Conservation (phyloP, 768 basidiomycete species). For the Mycena galericulata region DNA sequence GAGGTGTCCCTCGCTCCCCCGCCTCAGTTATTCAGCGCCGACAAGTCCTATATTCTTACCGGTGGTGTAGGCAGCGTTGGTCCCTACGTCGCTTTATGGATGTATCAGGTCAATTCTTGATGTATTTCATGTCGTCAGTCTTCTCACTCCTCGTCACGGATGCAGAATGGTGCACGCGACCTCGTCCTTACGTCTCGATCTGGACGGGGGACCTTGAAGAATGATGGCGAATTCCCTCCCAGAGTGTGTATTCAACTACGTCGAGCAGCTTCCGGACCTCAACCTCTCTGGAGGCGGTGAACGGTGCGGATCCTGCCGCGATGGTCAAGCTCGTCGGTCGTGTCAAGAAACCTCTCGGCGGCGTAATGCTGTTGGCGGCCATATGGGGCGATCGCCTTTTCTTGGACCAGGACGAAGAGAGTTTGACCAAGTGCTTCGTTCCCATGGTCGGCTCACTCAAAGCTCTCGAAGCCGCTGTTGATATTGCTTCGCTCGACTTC, state of each 20-base stretch:
- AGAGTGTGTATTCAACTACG: no score
- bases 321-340: no score
- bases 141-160: background rate
- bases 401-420: background rate
- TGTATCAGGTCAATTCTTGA: constrained; percentile 5
- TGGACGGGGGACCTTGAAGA: no score
- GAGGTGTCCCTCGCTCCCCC: background rate
- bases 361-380: no score
- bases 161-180: background rate
- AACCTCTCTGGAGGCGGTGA: no score
- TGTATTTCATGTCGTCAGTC: background rate
- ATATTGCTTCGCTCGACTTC: constrained; percentile 36
- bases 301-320: no score
- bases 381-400: no score
- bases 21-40: background rate
- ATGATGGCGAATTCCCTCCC: no score
- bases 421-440: background rate
- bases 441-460: no score
- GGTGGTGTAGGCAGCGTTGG: background rate
- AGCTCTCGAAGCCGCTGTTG: background rate
- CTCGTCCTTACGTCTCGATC: background rate
- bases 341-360: no score
- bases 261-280: no score
- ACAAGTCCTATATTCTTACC: background rate
- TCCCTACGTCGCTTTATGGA: background rate